Base-by-base conservation (phyloP, 371 early-diverging fungal species). In the Syncephalastrum monosporum region DNA sequence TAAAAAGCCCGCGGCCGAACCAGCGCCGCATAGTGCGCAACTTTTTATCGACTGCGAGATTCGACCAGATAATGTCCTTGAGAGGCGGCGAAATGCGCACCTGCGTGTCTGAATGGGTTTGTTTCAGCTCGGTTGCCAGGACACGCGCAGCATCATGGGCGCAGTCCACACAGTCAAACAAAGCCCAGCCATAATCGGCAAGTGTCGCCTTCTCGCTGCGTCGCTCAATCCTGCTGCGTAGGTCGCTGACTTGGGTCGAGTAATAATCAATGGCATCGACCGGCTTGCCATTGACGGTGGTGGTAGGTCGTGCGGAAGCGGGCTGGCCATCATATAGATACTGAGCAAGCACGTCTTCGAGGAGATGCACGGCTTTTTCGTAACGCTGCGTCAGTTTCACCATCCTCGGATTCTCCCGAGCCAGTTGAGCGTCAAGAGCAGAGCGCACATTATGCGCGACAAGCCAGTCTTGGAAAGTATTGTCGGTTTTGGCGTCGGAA, bases 31-130 rank as follows among this genome's bases (percentile, higher is more conserved):
- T 57, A 49, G 68, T 57, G 19, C 81, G 76, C 29, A 75, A 68
- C 23, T 72, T 63, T 15, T 66, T 60, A 5, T 79, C 67, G 54
- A 89, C 74, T 47, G 84, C 79, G 47, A 86, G 76, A 56, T 91
- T 92, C 41, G 79, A 71, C 93, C 93, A 93, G 46, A 90, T 75
- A 25, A 93, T 80, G 67, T 92, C 89, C 46, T 84, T 79, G 48
- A 90, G 87, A 13, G 83, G 75, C 17, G 93, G 93, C 16, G 85
- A 80, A 29, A 29, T 29, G 29, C 29, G 29, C 29, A 29, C 29
- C 7, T 7, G 29, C 7, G 29, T 29, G 0, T 29, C 29, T 29
- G 29, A 29, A 29, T 29, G 29, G 29, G 3, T 29, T 29, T 29
- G 29, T 29, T 29, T 29, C 29, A 29, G 29, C 29, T 29, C 29